phyloP scores from a whole-genome alignment of 805 yeast genomes.

The Vanderwaltozyma yarrowii region DNA sequence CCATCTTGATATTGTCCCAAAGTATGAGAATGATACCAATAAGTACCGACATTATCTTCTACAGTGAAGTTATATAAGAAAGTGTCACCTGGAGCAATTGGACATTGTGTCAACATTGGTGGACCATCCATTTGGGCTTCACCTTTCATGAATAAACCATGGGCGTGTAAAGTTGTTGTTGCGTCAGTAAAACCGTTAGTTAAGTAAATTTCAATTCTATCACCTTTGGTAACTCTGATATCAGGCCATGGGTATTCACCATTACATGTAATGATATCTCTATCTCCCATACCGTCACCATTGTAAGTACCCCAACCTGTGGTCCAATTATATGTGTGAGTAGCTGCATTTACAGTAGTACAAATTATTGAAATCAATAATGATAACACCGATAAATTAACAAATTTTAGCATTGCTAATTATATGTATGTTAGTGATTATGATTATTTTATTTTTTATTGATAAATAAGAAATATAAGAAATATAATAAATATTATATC shows the following conservation, averaged over 20 bases:
- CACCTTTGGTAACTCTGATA: slow-evolving; percentile 67
- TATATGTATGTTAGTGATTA: too few species aligned
- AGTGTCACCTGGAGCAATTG: slow-evolving; percentile 70
- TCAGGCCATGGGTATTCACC: slow-evolving; percentile 78
- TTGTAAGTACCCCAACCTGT: slow-evolving; percentile 46
- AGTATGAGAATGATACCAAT: slow-evolving; percentile 96
- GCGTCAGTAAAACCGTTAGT: slow-evolving; percentile 60
- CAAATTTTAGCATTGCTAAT: too few species aligned
- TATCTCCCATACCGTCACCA: slow-evolving; percentile 32
- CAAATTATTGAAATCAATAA: background rate
- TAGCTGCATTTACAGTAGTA: slow-evolving; percentile 9
- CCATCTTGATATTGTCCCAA: slow-evolving; percentile 91
- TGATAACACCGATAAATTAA: background rate
- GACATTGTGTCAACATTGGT: slow-evolving; percentile 80
- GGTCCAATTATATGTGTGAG: slow-evolving; percentile 56
- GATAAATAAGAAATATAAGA: too few species aligned
- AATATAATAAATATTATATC: too few species aligned
- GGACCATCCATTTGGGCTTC: slow-evolving; percentile 86
- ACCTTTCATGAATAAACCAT: slow-evolving; percentile 74
- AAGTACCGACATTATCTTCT: slow-evolving; percentile 72
- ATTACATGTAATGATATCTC: slow-evolving; percentile 37
- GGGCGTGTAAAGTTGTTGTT: slow-evolving; percentile 77
- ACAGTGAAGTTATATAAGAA: slow-evolving; percentile 83
- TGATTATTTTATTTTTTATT: too few species aligned
- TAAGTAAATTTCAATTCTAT: slow-evolving; percentile 60